Evolutionary conservation across 2,329 filamentous ascomycete species (phyloP).

Genomic region (Metarhizium humberi): DNA sequence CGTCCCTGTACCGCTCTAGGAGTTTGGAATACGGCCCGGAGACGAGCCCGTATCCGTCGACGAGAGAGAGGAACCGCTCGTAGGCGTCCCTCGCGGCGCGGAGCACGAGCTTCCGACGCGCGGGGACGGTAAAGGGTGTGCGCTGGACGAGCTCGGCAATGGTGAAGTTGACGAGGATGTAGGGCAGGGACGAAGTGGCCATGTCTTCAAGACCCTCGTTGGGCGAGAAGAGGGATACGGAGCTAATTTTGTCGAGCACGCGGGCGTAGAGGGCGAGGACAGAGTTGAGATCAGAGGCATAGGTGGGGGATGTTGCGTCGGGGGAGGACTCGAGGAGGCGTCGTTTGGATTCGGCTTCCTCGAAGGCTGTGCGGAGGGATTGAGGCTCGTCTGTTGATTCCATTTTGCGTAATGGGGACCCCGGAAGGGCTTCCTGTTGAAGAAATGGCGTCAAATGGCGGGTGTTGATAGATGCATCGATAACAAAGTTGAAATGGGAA

Average conservation of each 20-base stretch:
- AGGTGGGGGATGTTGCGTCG: slow-evolving; percentile 55
- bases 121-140: slow-evolving; percentile 41
- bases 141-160: slow-evolving; percentile 72
- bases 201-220: slow-evolving; percentile 89
- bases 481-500: too few species aligned
- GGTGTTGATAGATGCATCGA: neutral
- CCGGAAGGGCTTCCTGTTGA: neutral
- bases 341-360: slow-evolving; percentile 42
- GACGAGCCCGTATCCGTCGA: slow-evolving; percentile 74
- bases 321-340: slow-evolving; percentile 51
- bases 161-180: slow-evolving; percentile 68
- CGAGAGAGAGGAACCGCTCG: slow-evolving; percentile 65
- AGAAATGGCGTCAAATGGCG: neutral
- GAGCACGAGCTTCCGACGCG: slow-evolving; percentile 54
- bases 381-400: slow-evolving; percentile 30
- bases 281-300: slow-evolving; percentile 56
- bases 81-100: slow-evolving; percentile 58
- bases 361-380: slow-evolving; percentile 40
- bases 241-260: slow-evolving; percentile 59
- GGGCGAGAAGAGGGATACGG: slow-evolving; percentile 74
- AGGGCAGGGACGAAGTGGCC: slow-evolving; percentile 74
- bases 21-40: slow-evolving; percentile 54
- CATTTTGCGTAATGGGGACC: neutral
- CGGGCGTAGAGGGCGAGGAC: slow-evolving; percentile 65
- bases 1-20: slow-evolving; percentile 64